Base-by-base conservation (phyloP, 495 filamentous ascomycete species). In the Saxophila tyrrhenica region DNA sequence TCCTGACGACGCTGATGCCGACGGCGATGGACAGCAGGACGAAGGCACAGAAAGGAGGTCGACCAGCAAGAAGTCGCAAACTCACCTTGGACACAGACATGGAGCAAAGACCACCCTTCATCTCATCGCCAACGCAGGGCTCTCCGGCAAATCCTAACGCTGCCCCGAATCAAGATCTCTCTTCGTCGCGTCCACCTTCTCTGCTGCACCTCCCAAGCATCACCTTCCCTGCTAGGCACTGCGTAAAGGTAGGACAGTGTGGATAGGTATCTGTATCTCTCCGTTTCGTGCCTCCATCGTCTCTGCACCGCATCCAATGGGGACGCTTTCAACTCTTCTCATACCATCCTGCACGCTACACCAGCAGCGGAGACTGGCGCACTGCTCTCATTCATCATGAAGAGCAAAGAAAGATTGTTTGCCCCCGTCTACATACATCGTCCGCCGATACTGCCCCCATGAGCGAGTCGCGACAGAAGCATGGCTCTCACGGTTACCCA, bases 401-500 rank as follows among this genome's bases (percentile, higher is more conserved):
- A 35, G 29, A 35, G 29, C 29, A 35, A 35, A 35, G 29, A 35
- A 35, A 35, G 29, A 35, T 13, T 35, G 29, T 35, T 13, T 35
- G 29, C 13, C 29, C 29, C 29, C 13, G 29, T 13, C 29, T 35
- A 35, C 13, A 35, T 13, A 7, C 13, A 5, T 35, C 7, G 7
- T 13, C 13, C 29, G 29, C 29, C 29, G 5, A 5, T 5, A 35
- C n/a, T 35, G 29, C 7, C 29, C 13, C 29, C 7, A 13, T 35
- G 29, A 35, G 29, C 29, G 13, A 35, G 29, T 35, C 29, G 5
- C 29, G 29, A 13, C 29, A 7, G 7, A 44, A 44, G 16, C n/a
- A 44, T 44, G 41, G 41, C 41, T 21, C 41, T 87, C 45, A 79
- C 72, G 5, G 65, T 87, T 58, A 78, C 80, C 60, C 73, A 81